Conservation (phyloP, 2,329 filamentous ascomycete species). For the Fusarium sp. region DNA sequence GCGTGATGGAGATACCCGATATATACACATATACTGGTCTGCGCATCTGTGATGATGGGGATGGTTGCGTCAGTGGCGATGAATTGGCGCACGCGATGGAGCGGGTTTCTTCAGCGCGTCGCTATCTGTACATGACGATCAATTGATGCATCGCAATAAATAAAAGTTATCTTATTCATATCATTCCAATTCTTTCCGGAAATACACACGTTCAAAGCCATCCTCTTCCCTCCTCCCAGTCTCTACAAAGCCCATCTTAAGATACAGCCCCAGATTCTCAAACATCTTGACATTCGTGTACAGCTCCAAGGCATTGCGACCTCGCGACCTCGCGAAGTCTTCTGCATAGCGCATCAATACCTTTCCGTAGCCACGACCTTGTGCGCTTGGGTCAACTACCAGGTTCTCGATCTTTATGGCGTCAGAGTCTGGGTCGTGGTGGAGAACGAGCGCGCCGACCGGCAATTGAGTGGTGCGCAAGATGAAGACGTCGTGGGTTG, state of each 20-base stretch:
- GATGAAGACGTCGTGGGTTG: constrained; percentile 35
- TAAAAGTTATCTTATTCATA: not conserved
- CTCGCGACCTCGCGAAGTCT: constrained; percentile 38
- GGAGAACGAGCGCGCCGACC: constrained; percentile 44
- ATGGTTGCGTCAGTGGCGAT: not conserved
- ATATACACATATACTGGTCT: too few species aligned
- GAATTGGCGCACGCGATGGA: not conserved
- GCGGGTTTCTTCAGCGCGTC: not conserved
- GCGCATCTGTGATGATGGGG: not conserved
- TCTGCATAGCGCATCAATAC: constrained; percentile 46
- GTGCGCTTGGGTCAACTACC: constrained; percentile 42
- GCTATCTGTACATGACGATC: not conserved
- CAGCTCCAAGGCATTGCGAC: constrained; percentile 38
- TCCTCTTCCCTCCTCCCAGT: constrained; percentile 43
- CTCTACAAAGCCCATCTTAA: constrained; percentile 47
- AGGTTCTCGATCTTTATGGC: constrained; percentile 42
- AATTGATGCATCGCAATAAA: not conserved
- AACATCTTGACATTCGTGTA: constrained; percentile 49
- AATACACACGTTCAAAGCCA: constrained; percentile 49
- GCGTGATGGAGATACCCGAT: not conserved
- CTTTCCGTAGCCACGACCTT: constrained; percentile 46
- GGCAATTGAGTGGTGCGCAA: constrained; percentile 30
- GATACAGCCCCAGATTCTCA: constrained; percentile 45
- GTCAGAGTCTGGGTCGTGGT: constrained; percentile 16
- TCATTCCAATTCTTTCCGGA: constrained; percentile 47